Conservation (phyloP, 2,329 filamentous ascomycete genomes). For the Curvularia sp. region DNA sequence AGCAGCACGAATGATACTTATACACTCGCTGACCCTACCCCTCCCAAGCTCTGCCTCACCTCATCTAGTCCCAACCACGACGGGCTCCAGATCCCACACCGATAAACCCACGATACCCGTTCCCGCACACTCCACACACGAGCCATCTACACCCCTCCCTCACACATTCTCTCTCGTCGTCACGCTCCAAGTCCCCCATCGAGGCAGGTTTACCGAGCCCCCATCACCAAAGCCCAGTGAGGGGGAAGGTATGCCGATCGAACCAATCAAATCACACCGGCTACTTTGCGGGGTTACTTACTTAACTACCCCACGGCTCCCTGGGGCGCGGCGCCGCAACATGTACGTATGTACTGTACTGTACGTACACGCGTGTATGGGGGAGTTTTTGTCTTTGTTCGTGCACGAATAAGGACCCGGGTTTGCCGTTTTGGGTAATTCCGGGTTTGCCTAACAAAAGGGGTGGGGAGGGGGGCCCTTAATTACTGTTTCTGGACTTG, state of each 20-base stretch:
- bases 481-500: too few species aligned
- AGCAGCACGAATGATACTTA: neutral
- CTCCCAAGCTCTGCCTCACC: neutral
- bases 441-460: too few species aligned
- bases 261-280: slow-evolving; percentile 18
- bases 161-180: neutral
- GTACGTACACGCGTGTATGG: slow-evolving; percentile 31
- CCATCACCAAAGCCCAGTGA: too few species aligned
- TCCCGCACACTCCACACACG: neutral
- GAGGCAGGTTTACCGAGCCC: slow-evolving; percentile 32
- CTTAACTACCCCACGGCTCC: slow-evolving; percentile 25
- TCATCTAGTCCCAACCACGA: neutral
- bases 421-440: too few species aligned
- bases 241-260: slow-evolving; percentile 7
- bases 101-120: neutral
- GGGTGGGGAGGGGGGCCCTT: too few species aligned
- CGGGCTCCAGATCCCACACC: neutral
- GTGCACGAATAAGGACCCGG: too few species aligned
- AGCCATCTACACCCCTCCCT: neutral
- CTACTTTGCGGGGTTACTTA: slow-evolving; percentile 20
- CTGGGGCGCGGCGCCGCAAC: too few species aligned
- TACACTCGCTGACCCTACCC: neutral
- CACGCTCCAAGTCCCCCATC: neutral
- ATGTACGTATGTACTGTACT: too few species aligned
- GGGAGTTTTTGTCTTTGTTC: too few species aligned